Evolutionary conservation across 495 filamentous ascomycete species (phyloP).

Genomic region (Tetracladium marchalianum): DNA sequence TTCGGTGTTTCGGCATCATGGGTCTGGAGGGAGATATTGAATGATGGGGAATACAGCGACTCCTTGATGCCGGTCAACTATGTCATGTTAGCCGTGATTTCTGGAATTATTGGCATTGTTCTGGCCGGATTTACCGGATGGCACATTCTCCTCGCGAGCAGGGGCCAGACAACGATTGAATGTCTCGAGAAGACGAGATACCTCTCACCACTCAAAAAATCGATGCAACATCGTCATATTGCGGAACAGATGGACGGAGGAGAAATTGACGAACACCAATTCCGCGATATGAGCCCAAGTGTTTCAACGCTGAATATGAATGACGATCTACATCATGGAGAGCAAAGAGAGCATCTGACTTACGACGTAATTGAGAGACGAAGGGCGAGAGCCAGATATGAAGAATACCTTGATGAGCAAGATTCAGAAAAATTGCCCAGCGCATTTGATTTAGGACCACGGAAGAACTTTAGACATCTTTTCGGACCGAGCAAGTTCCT

Average conservation of each 20-base stretch:
- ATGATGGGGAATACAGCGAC: conserved; percentile 49
- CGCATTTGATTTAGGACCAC: conserved; percentile 83
- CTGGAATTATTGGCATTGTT: conserved; percentile 85
- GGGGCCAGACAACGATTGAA: conserved; percentile 87
- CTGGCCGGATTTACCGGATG: conserved; percentile 83
- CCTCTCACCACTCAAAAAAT: conserved; percentile 63
- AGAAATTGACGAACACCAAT: conserved; percentile 62
- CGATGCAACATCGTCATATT: conserved; percentile 51
- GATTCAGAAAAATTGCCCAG: conserved; percentile 79
- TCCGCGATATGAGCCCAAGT: conserved; percentile 49
- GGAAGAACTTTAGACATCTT: conserved; percentile 68
- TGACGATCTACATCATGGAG: not conserved
- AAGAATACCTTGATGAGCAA: conserved; percentile 80
- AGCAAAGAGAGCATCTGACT: conserved; percentile 19
- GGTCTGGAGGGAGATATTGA: conserved; percentile 73
- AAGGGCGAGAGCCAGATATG: conserved; percentile 63
- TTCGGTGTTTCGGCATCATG: conserved; percentile 63
- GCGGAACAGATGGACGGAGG: conserved; percentile 27
- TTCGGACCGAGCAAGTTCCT: conserved; percentile 62
- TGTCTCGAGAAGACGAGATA: conserved; percentile 91
- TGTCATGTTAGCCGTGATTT: conserved; percentile 73
- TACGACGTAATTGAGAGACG: conserved; percentile 66
- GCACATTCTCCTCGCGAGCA: conserved; percentile 75
- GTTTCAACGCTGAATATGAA: not conserved
- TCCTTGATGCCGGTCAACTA: conserved; percentile 81